Base-by-base conservation (phyloP, 176 grass and related monocot species). In the Rhynchospora tenuis region DNA sequence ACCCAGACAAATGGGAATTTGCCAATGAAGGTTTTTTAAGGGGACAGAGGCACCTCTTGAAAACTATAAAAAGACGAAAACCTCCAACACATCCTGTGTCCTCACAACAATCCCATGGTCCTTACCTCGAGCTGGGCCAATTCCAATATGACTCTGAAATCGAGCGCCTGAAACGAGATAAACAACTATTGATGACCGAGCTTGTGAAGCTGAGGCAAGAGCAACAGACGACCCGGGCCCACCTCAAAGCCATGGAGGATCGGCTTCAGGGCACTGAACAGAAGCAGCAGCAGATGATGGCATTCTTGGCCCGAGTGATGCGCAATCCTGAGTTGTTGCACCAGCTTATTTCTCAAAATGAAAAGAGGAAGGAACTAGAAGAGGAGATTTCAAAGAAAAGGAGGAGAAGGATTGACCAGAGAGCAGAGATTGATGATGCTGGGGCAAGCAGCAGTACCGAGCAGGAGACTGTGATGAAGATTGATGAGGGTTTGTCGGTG, bases 1-100 rank as follows among this genome's bases (percentile, higher is more conserved):
- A 98, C 87, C 95, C 92, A 55, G 95, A 98, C 70, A 83, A 81
- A 24, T 98, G 95, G 95, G 95, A 98, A 85, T 98, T 98, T 80
- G 92, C 95, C 13, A 98, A 93, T 20, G 95, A 95, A 76, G 84
- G 89, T 14, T 98, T 98, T 52, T 69, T 98, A 19, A 90, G 95
- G 63, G 90, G 92, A 81, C 95, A 93, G 70, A 93, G 80, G 64
- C 95, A 93, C 20, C 92, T 98, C 33, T 88, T 98, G 50, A 98
- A 91, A 88, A 91, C 87, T 73, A 93, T 95, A 48, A 95, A 83
- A 79, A 93, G 95, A 82, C 82, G 95, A 79, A 93, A 87, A 67
- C 79, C 88, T 24, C 51, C 73, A 46, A 15, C 86, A 72, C 87
- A 91, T 79, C 82, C 88, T 70, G 57, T 85, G 22, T 44, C 73